A percentile compares a stretch with the other conserved stretches of the same genome.
Evolutionary conservation across 805 yeast species (phyloP).

Genomic region (Osmozyma mogii): DNA sequence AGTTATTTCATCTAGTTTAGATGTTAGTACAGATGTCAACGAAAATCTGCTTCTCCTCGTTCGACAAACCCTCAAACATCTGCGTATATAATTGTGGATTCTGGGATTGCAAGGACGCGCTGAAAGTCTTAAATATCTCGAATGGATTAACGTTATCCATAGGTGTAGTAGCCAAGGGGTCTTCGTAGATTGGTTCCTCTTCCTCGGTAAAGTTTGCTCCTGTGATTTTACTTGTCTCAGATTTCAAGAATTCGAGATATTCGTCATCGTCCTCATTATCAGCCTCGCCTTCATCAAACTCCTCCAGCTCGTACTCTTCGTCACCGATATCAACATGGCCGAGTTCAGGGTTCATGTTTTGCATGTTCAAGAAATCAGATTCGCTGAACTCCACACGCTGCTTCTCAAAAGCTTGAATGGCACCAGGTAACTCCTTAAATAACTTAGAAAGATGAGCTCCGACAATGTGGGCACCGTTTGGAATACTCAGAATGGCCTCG

Average conservation of each 20-base stretch:
- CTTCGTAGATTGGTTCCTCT: constrained; percentile 14
- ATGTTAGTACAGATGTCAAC: constrained; percentile 1
- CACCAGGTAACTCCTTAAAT: constrained; percentile 59
- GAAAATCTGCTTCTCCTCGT: constrained; percentile 9
- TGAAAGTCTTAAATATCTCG: constrained; percentile 10
- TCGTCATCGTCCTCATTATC: constrained; percentile 24
- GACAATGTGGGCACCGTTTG: constrained; percentile 34
- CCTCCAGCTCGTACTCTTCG: constrained; percentile 2
- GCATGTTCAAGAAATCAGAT: constrained; percentile 21
- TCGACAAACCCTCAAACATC: constrained; percentile 9
- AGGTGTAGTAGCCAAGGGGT: constrained; percentile 18
- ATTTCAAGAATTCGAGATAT: constrained; percentile 40
- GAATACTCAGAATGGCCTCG: constrained; percentile 5
- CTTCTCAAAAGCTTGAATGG: constrained; percentile 58
- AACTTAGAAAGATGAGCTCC: constrained; percentile 45
- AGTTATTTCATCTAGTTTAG: constrained; percentile 67
- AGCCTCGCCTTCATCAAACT: constrained; percentile 8
- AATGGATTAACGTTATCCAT: constrained; percentile 10
- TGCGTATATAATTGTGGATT: constrained; percentile 8
- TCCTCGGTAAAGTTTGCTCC: constrained; percentile 18
- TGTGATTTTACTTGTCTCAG: constrained; percentile 33
- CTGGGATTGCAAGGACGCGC: constrained; percentile 7
- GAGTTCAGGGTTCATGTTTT: background rate
- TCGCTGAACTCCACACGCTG: constrained; percentile 47
- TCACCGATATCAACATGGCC: constrained; percentile 5